phyloP scores from a whole-genome alignment of 202 grass and related monocot genomes.

The Brachypodium distachyon region DNA sequence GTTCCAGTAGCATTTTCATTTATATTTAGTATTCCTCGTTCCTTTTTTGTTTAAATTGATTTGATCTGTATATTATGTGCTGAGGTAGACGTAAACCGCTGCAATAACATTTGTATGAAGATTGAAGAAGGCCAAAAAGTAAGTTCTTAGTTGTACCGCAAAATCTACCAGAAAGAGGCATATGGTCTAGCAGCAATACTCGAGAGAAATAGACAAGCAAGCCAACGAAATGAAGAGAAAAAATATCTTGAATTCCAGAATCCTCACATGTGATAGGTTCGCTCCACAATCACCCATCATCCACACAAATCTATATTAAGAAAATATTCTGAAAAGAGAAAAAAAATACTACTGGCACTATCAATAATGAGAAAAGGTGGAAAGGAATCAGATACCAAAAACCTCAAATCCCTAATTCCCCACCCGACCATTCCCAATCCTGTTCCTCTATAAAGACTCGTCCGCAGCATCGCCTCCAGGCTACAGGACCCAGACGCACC shows the following conservation, averaged over 20 bases:
- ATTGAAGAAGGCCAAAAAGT: background rate
- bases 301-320: background rate
- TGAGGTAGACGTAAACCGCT: background rate
- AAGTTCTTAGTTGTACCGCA: background rate
- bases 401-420: background rate
- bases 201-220: background rate
- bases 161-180: background rate
- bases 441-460: background rate
- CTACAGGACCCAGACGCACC: background rate
- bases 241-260: background rate
- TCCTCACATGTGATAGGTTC: background rate
- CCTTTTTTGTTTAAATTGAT: background rate
- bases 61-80: background rate
- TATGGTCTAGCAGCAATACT: background rate
- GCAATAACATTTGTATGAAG: background rate
- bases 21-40: background rate
- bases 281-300: background rate
- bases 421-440: background rate
- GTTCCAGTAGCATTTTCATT: no score
- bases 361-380: background rate
- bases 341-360: background rate
- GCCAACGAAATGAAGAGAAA: background rate
- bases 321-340: background rate
- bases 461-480: background rate
- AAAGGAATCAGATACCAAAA: slow-evolving; percentile 5